phyloP scores from a whole-genome alignment of 306 rosid genomes.

The Medicago ruthenica region DNA sequence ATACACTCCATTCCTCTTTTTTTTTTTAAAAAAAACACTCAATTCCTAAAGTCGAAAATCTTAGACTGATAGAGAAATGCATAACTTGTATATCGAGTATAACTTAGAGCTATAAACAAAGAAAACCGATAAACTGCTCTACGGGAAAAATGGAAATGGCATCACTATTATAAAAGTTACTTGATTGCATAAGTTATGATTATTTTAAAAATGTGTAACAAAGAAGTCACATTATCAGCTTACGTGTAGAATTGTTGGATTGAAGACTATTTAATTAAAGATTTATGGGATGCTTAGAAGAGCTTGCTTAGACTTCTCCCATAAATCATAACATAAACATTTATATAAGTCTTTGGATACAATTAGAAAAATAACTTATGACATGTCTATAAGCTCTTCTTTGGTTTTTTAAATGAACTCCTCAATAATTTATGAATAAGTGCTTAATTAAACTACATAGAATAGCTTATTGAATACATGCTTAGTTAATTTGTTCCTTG shows the following conservation, averaged over 20 bases:
- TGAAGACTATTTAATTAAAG: slow-evolving; percentile 12
- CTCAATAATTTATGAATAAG: background rate
- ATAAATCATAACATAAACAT: background rate
- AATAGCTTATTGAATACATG: background rate
- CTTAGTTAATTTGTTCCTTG: slow-evolving; percentile 8
- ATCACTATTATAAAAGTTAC: background rate
- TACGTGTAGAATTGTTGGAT: background rate
- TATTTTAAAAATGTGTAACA: background rate
- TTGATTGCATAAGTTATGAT: background rate
- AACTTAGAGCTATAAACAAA: background rate
- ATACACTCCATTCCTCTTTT: background rate
- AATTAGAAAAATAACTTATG: background rate
- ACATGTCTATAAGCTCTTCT: background rate
- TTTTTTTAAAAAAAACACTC: background rate
- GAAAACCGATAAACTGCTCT: slow-evolving; percentile 12
- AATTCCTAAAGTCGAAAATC: background rate
- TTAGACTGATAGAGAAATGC: slow-evolving; percentile 19
- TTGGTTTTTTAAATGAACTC: background rate
- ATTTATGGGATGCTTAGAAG: background rate
- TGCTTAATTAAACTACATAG: background rate
- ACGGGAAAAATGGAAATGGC: background rate
- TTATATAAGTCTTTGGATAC: background rate
- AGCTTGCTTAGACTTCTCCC: background rate
- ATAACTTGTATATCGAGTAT: slow-evolving; percentile 3
- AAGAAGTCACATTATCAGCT: slow-evolving; percentile 3